Conservation (phyloP, 2,329 filamentous ascomycete genomes). For the Penicillium sp. region DNA sequence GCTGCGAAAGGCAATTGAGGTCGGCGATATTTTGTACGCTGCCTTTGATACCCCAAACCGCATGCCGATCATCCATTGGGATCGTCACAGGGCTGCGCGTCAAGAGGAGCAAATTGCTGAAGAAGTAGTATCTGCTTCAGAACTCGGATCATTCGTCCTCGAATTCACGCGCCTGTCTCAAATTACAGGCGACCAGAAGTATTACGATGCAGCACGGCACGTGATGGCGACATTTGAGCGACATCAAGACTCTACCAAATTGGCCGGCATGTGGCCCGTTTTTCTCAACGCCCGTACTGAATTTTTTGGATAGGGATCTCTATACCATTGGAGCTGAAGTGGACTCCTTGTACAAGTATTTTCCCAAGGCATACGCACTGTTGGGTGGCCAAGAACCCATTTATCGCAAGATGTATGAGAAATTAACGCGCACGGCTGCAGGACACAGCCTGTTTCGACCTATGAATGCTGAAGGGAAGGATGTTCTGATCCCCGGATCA, state of each 20-base stretch:
- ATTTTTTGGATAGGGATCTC: constrained; percentile 37
- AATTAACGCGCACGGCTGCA: constrained; percentile 49
- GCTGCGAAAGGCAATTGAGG: constrained; percentile 75
- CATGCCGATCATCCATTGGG: constrained; percentile 72
- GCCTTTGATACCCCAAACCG: constrained; percentile 88
- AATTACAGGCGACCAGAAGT: constrained; percentile 46
- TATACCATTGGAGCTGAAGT: constrained; percentile 63
- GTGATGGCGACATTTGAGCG: constrained; percentile 43
- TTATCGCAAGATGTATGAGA: constrained; percentile 64
- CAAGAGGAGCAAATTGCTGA: constrained; percentile 36
- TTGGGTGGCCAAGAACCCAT: constrained; percentile 49
- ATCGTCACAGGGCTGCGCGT: constrained; percentile 33
- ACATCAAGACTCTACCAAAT: constrained; percentile 42
- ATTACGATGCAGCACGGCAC: constrained; percentile 46
- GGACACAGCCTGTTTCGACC: constrained; percentile 57
- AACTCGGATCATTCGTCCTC: constrained; percentile 48
- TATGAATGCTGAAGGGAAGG: constrained; percentile 53
- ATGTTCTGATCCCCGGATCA: constrained; percentile 56
- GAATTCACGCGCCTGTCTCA: constrained; percentile 52
- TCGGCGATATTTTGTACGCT: constrained; percentile 77
- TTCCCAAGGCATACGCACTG: constrained; percentile 58
- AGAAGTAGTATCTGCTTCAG: constrained; percentile 38
- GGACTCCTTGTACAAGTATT: constrained; percentile 64
- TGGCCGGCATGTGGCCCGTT: constrained; percentile 50
- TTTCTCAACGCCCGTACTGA: constrained; percentile 39